phyloP scores from a whole-genome alignment of 1,139 yeast genomes.

The Yamadazyma kanchanaburiensis region DNA sequence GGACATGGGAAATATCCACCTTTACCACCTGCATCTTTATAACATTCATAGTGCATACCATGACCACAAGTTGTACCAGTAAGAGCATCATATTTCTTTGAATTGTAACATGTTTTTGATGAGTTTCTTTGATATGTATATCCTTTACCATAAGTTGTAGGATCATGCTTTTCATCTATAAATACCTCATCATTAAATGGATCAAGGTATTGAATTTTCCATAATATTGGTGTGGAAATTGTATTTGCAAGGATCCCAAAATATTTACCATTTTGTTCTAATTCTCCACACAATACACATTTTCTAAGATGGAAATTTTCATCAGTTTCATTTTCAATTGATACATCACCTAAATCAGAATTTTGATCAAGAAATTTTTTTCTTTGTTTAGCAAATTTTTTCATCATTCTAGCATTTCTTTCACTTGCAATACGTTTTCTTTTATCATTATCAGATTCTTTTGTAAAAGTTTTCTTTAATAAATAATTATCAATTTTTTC shows the following conservation, averaged over 20 bases:
- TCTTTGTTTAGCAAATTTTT: conserved; percentile 40
- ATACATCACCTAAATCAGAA: conserved; percentile 14
- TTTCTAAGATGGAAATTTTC: conserved; percentile 20
- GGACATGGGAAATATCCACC: conserved; percentile 51
- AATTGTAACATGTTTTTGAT: too few relatives aligned
- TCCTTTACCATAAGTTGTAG: conserved; percentile 24
- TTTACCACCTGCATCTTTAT: conserved; percentile 28
- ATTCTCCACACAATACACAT: conserved; percentile 70
- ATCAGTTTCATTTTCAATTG: conserved; percentile 9
- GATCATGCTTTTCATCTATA: conserved; percentile 7
- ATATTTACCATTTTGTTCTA: conserved; percentile 38
- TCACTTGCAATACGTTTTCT: conserved; percentile 37
- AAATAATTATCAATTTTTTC: conserved; percentile 44
- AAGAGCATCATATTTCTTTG: conserved; percentile 16
- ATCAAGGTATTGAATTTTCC: conserved; percentile 42
- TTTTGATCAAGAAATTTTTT: conserved; percentile 35
- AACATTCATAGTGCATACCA: conserved; percentile 62
- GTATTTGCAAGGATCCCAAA: conserved; percentile 56
- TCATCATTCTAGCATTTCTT: conserved; percentile 37
- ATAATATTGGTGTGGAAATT: conserved; percentile 36
- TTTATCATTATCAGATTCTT: conserved; percentile 42
- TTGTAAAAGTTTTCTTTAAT: conserved; percentile 20
- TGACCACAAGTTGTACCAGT: conserved; percentile 67
- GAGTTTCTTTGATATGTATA: conserved; percentile 16
- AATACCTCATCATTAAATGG: conserved; percentile 1